Evolutionary conservation across 225 moss, liverwort and hornwort genomes (phyloP).

Genomic region (Pseudisothecium myosuroides): DNA sequence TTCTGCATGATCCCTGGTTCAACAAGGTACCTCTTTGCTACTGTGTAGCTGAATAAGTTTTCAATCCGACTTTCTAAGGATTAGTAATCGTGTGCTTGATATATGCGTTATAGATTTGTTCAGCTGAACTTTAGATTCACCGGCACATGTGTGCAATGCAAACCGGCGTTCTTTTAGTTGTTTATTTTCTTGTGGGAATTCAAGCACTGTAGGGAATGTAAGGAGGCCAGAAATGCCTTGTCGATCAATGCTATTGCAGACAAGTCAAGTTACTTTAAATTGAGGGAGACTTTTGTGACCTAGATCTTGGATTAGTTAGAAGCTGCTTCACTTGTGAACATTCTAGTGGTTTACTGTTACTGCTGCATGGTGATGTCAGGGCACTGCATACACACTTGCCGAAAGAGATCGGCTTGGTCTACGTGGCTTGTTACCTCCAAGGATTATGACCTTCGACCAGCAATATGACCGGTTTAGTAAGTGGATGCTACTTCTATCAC

Average conservation of each 20-base stretch:
- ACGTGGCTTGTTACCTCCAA: slow-evolving; percentile 80
- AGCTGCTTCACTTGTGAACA: neutral
- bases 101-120: neutral
- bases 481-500: slow-evolving; percentile 1
- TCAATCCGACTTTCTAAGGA: neutral
- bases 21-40: slow-evolving; percentile 56
- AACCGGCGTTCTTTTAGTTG: neutral
- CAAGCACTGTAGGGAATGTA: neutral
- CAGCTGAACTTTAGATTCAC: neutral
- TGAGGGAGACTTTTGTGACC: neutral
- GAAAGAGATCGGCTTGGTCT: slow-evolving; percentile 90
- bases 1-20: slow-evolving; percentile 95
- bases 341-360: neutral
- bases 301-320: neutral
- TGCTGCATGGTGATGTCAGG: slow-evolving; percentile 23
- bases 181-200: neutral
- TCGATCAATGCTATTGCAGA: neutral
- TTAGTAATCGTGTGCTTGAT: neutral
- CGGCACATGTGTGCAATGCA: neutral
- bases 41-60: neutral
- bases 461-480: slow-evolving; percentile 87
- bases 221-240: neutral
- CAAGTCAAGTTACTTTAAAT: neutral
- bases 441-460: slow-evolving; percentile 79
- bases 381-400: slow-evolving; percentile 71